These are phyloP conservation scores for Aciculosporium take DNA, from an alignment of 2,329 filamentous ascomycete genomes.

Conservation along the genomic window DNA sequence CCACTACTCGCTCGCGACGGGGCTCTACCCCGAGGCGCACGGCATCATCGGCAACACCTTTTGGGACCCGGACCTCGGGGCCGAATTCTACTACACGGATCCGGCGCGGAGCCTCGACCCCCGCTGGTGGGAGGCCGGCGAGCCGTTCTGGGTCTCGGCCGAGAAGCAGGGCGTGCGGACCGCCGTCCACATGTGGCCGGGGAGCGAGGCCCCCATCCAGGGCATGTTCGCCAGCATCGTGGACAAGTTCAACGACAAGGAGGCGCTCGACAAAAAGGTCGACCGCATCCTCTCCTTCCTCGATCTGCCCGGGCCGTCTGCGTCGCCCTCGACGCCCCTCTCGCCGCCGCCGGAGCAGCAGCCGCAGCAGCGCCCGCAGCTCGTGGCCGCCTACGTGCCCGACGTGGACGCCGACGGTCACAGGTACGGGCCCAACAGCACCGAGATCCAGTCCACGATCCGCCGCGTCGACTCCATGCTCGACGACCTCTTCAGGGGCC, in stretches of 20 bases:
- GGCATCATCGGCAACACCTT: conserved; percentile 90
- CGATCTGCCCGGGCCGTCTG: conserved; percentile 63
- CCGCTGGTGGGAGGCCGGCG: conserved; percentile 80
- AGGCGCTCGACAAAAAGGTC: conserved; percentile 62
- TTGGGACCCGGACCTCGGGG: conserved; percentile 65
- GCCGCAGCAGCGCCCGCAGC: conserved; percentile 73
- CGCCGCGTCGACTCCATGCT: conserved; percentile 71
- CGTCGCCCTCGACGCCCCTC: conserved; percentile 36
- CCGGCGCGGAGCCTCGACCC: conserved; percentile 59
- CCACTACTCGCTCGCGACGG: conserved; percentile 86
- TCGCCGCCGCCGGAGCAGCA: no score
- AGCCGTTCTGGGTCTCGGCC: conserved; percentile 88
- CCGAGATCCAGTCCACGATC: conserved; percentile 72
- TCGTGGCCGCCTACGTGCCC: conserved; percentile 90
- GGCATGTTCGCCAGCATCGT: conserved; percentile 63
- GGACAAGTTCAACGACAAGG: conserved; percentile 71
- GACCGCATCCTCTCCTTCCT: conserved; percentile 67
- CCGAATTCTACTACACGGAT: conserved; percentile 82
- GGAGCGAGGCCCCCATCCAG: conserved; percentile 75
- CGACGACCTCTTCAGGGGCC: conserved; percentile 56
- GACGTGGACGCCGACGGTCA: conserved; percentile 84
- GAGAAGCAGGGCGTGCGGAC: conserved; percentile 65
- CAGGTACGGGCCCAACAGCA: conserved; percentile 84
- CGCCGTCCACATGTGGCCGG: conserved; percentile 97
- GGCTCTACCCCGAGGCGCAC: conserved; percentile 82